A percentile compares a stretch with the other conserved stretches of the same genome.
Evolutionary conservation across 768 basidiomycete species (phyloP).

Genomic region (Collybiopsis luxurians): DNA sequence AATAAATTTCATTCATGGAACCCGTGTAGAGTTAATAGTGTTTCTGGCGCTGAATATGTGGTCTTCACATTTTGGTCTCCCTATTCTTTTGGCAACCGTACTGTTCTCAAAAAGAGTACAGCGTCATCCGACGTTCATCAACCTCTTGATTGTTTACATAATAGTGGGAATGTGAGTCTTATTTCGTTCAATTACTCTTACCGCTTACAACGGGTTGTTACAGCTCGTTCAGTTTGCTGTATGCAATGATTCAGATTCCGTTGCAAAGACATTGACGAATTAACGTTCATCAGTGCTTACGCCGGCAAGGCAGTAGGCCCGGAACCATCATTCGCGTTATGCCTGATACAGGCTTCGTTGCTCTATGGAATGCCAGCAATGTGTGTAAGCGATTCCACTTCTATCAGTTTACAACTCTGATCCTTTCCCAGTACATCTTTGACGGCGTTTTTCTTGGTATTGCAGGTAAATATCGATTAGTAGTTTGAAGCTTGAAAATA

Average conservation of each 20-base stretch:
- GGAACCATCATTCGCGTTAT: slow-evolving; percentile 40
- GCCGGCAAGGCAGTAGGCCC: slow-evolving; percentile 40
- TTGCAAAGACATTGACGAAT: slow-evolving; percentile 6
- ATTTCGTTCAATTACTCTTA: neutral
- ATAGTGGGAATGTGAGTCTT: slow-evolving; percentile 41
- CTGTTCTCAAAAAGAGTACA: slow-evolving; percentile 37
- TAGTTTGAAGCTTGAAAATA: no score
- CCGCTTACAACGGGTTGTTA: neutral
- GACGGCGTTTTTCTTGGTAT: slow-evolving; percentile 38
- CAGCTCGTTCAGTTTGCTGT: slow-evolving; percentile 42
- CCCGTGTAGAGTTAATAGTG: slow-evolving; percentile 33
- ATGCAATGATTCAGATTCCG: slow-evolving; percentile 12
- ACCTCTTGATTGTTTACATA: slow-evolving; percentile 42
- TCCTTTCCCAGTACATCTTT: slow-evolving; percentile 32
- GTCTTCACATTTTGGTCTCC: slow-evolving; percentile 49
- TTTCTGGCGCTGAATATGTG: slow-evolving; percentile 48
- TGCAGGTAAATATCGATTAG: slow-evolving; percentile 41
- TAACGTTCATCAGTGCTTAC: slow-evolving; percentile 31
- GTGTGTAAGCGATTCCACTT: slow-evolving; percentile 23
- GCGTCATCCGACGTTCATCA: slow-evolving; percentile 46
- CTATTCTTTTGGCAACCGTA: slow-evolving; percentile 38
- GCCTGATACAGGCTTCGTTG: slow-evolving; percentile 44
- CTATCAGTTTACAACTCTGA: neutral
- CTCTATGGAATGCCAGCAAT: slow-evolving; percentile 48
- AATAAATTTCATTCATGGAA: slow-evolving; percentile 41